phyloP scores from a whole-genome alignment of 148 eudicot species.

The Oxyria digyna region DNA sequence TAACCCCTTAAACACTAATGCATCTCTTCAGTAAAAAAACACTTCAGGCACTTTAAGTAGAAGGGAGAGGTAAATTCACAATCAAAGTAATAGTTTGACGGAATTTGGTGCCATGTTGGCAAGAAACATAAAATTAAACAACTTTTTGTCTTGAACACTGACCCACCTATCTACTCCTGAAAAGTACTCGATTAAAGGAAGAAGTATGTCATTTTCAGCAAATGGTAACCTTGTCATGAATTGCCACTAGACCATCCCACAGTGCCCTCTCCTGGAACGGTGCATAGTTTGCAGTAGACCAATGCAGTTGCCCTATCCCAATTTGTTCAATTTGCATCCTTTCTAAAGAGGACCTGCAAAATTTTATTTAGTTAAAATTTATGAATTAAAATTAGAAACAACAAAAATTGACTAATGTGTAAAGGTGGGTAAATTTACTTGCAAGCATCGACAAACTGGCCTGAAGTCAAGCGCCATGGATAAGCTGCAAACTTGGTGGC shows the following conservation, averaged over 20 bases:
- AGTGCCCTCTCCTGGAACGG: constrained; percentile 87
- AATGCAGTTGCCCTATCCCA: constrained; percentile 87
- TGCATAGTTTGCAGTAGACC: constrained; percentile 98
- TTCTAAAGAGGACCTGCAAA: constrained; percentile 64
- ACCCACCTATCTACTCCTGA: too few species aligned
- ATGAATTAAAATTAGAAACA: neutral
- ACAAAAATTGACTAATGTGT: too few species aligned
- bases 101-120: neutral
- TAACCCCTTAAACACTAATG: neutral
- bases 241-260: constrained; percentile 99
- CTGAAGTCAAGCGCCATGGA: constrained; percentile 96
- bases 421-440: constrained; percentile 33
- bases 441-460: constrained; percentile 91
- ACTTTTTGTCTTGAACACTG: too few species aligned
- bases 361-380: neutral
- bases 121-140: neutral
- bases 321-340: constrained; percentile 74
- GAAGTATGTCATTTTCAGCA: neutral
- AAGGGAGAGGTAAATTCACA: too few species aligned
- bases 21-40: neutral
- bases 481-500: constrained; percentile 98
- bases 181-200: neutral
- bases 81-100: neutral
- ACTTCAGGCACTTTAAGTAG: too few species aligned
- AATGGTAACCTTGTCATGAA: constrained; percentile 80